A percentile compares a stretch with the other conserved stretches of the same genome.
Evolutionary conservation across 2,329 filamentous ascomycete species (phyloP).

Genomic region (Mycosphaerella arachidis): DNA sequence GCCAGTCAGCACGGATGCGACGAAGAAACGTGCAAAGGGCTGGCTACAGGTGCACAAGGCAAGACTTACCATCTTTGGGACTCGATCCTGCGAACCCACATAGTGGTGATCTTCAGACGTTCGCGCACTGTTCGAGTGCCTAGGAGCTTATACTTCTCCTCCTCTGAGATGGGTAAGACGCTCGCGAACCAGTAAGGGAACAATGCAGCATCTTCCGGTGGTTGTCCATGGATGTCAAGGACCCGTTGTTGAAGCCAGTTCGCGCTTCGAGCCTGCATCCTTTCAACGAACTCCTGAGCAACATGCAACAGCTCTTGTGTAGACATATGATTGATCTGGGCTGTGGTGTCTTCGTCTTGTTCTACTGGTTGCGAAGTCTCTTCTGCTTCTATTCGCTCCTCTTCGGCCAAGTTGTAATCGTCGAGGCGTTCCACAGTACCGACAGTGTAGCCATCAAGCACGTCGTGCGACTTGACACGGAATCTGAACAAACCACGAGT

Average conservation of each 20-base stretch:
- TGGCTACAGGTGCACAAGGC: constrained; percentile 5
- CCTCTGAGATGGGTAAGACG: constrained; percentile 70
- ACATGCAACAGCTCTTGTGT: constrained; percentile 66
- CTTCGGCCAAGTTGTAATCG: constrained; percentile 75
- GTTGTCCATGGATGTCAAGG: constrained; percentile 69
- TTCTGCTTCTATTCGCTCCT: constrained; percentile 68
- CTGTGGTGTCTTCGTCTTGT: constrained; percentile 27
- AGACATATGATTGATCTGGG: constrained; percentile 54
- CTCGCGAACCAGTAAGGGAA: constrained; percentile 92
- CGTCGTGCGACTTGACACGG: constrained; percentile 59
- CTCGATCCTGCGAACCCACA: constrained; percentile 72
- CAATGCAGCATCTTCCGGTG: constrained; percentile 67
- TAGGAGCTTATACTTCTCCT: constrained; percentile 74
- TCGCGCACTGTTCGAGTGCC: constrained; percentile 71
- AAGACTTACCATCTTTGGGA: constrained; percentile 63
- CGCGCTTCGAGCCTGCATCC: constrained; percentile 64
- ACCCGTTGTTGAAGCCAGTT: constrained; percentile 72
- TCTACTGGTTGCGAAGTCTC: constrained; percentile 50
- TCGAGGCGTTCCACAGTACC: constrained; percentile 73
- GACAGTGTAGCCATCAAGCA: constrained; percentile 71
- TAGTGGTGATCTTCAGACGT: constrained; percentile 74
- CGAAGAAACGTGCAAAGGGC: constrained; percentile 6
- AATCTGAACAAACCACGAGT: constrained; percentile 74
- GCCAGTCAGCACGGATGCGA: constrained; percentile 10
- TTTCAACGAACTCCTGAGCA: constrained; percentile 62